Conservation (phyloP, 2,329 filamentous ascomycete species). For the Exophiala oligosperma region DNA sequence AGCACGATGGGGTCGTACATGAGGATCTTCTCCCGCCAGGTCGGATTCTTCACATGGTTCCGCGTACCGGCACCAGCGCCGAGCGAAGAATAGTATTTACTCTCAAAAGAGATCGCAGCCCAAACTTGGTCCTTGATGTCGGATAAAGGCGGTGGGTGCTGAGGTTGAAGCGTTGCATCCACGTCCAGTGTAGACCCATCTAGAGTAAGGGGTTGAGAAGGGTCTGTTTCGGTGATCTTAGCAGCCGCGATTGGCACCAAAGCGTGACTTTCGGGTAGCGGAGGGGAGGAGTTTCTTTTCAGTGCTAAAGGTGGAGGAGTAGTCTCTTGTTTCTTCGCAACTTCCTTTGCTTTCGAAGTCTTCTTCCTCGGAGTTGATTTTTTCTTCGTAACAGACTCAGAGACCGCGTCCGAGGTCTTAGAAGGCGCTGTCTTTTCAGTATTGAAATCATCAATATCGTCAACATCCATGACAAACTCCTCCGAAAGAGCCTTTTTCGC, state of each 20-base stretch:
- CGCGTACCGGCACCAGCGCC: constrained; percentile 29
- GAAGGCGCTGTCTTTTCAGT: not conserved
- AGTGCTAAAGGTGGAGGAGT: constrained; percentile 10
- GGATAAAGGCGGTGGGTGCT: constrained; percentile 7
- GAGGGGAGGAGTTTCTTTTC: not conserved
- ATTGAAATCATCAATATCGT: constrained; percentile 12
- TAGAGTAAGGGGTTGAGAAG: not conserved
- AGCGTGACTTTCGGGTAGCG: not conserved
- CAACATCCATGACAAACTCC: constrained; percentile 28
- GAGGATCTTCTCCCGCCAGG: constrained; percentile 90
- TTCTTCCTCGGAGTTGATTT: constrained; percentile 3
- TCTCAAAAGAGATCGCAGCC: constrained; percentile 11
- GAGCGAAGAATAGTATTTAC: not conserved
- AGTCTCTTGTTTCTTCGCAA: constrained; percentile 7
- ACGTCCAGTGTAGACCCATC: not conserved
- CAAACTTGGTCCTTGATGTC: constrained; percentile 20
- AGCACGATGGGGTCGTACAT: constrained; percentile 89
- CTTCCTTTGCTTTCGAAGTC: not conserved
- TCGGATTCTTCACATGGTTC: constrained; percentile 49
- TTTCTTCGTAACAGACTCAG: not conserved
- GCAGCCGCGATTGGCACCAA: not conserved
- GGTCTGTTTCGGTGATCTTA: not conserved
- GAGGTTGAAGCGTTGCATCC: constrained; percentile 2
- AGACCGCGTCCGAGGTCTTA: constrained; percentile 1
- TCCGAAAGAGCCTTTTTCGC: constrained; percentile 14